Percentiles rank a stretch among this genome's conserved stretches.
phyloP scores from a whole-genome alignment of 2,329 filamentous ascomycete species.

The Pseudocercospora musae region DNA sequence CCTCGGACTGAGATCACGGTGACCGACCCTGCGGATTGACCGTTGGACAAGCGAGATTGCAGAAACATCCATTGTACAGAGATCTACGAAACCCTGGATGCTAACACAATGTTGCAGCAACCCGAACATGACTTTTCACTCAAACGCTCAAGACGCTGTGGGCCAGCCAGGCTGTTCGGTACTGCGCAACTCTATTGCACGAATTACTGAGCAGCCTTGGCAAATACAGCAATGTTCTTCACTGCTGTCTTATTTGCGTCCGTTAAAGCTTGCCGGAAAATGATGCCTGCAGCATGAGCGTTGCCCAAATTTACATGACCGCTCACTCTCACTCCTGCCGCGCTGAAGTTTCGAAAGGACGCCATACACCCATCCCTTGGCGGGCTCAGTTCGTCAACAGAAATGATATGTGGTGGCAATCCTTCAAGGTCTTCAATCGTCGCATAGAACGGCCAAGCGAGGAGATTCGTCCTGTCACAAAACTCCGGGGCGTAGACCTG shows the following conservation, averaged over 20 bases:
- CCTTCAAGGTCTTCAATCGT: conserved; percentile 24
- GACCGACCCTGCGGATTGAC: conserved; percentile 11
- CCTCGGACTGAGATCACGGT: conserved; percentile 43
- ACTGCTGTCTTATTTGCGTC: background rate
- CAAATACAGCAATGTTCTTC: background rate
- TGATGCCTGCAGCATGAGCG: conserved; percentile 17
- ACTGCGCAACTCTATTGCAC: background rate
- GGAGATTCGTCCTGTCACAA: conserved; percentile 3
- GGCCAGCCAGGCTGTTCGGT: background rate
- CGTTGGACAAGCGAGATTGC: background rate
- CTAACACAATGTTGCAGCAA: background rate
- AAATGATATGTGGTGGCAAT: conserved; percentile 27
- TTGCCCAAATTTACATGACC: conserved; percentile 25
- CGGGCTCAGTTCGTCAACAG: conserved; percentile 30
- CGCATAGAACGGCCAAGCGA: conserved; percentile 31
- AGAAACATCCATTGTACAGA: background rate
- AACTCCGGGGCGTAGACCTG: background rate
- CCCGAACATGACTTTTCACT: background rate
- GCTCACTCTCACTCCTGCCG: conserved; percentile 24
- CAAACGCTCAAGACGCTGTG: background rate
- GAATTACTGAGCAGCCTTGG: background rate
- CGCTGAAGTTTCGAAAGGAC: conserved; percentile 22
- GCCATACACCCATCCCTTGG: conserved; percentile 29
- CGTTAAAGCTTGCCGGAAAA: background rate
- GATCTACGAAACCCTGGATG: background rate